phyloP scores from a whole-genome alignment of 257 asterid species.

The Solanum boliviense region DNA sequence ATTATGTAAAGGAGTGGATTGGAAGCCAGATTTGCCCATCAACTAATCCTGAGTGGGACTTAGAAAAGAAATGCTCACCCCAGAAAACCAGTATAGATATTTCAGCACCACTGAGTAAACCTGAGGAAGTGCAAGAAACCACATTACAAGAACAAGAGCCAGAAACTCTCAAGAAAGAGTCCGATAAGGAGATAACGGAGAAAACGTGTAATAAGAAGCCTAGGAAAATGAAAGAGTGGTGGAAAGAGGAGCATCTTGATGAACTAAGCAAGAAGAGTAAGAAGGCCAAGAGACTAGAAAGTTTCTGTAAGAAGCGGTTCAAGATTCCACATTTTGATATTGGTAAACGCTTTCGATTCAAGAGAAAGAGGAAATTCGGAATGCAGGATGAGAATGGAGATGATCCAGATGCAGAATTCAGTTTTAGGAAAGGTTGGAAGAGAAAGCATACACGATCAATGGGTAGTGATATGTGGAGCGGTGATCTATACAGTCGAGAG shows the following conservation, averaged over 20 bases:
- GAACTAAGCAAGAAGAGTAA: conserved; percentile 37
- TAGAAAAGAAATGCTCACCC: conserved; percentile 35
- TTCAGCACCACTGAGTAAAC: conserved; percentile 9
- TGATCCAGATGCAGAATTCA: conserved; percentile 46
- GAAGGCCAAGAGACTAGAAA: conserved; percentile 10
- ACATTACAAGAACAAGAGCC: conserved; percentile 16
- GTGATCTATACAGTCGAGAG: conserved; percentile 87
- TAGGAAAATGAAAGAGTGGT: conserved; percentile 90
- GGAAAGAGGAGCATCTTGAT: conserved; percentile 81
- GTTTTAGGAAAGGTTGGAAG: conserved; percentile 60
- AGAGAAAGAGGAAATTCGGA: conserved; percentile 11
- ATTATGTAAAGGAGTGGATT: conserved; percentile 94
- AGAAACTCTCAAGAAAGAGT: neutral
- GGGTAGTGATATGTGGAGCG: conserved; percentile 72
- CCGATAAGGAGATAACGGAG: conserved; percentile 28
- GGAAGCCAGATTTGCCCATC: conserved; percentile 74
- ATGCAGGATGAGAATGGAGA: conserved; percentile 8
- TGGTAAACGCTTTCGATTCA: conserved; percentile 46
- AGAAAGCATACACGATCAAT: conserved; percentile 37
- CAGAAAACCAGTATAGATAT: conserved; percentile 13
- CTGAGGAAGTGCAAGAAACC: conserved; percentile 30
- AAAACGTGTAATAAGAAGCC: conserved; percentile 33
- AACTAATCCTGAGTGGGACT: conserved; percentile 49
- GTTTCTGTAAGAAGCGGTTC: conserved; percentile 18
- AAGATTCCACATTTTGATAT: conserved; percentile 55